phyloP scores from a whole-genome alignment of 169 alveolate species.

The Plasmodium gallinaceum region DNA sequence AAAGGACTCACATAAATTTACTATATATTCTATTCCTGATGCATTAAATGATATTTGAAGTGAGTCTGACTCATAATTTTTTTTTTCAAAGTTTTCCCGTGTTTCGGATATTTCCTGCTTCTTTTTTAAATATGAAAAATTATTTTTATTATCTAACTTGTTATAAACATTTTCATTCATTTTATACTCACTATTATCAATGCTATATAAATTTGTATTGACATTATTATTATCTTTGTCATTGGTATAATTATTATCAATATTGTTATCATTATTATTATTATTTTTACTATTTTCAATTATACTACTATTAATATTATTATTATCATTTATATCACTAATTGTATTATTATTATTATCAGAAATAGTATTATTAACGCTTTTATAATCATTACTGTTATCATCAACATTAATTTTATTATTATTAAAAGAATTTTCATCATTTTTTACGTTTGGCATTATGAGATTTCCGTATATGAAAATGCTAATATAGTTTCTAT shows the following conservation, averaged over 20 bases:
- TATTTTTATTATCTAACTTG: conserved; percentile 3
- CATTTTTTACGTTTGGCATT: conserved; percentile 13
- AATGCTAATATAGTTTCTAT: conserved; percentile 59
- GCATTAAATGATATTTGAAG: conserved; percentile 54
- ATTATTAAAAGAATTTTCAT: conserved; percentile 20
- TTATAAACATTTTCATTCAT: not conserved
- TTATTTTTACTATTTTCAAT: not conserved
- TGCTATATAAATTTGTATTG: not conserved
- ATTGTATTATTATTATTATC: not conserved
- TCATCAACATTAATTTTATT: conserved; percentile 9
- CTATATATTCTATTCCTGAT: conserved; percentile 50
- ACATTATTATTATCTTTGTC: not conserved
- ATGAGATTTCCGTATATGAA: conserved; percentile 67
- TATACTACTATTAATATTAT: not conserved
- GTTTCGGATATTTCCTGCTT: not conserved
- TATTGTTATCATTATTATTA: not conserved
- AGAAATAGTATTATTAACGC: not conserved
- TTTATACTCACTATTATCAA: not conserved
- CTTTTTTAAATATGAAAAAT: not conserved
- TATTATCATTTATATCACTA: not conserved
- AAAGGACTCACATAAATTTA: conserved; percentile 41
- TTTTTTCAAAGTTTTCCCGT: not conserved
- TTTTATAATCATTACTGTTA: not conserved
- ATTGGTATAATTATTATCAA: not conserved
- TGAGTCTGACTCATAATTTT: conserved; percentile 1